Conservation (phyloP, 108 stramenopile genomes). For the Chaetoceros tenuissimus region DNA sequence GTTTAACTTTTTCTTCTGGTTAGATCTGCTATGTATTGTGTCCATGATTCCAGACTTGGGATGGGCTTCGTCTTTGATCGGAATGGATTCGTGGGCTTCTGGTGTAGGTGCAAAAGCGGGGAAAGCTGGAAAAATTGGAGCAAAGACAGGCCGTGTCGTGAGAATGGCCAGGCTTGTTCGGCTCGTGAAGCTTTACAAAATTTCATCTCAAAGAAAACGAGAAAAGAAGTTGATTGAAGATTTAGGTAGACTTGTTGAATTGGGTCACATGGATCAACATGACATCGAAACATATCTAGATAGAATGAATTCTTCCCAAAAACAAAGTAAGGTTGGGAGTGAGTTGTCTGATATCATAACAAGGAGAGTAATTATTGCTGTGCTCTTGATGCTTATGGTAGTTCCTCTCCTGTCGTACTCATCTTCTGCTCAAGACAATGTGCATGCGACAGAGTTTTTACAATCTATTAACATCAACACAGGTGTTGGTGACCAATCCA, state of each 20-base stretch:
- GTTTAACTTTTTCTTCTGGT: conserved; percentile 66
- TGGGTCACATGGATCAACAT: conserved; percentile 26
- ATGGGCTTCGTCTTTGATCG: conserved; percentile 38
- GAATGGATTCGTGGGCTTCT: conserved; percentile 22
- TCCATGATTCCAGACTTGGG: conserved; percentile 54
- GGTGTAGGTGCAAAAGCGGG: conserved; percentile 26
- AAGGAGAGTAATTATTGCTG: conserved; percentile 48
- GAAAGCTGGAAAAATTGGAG: conserved; percentile 36
- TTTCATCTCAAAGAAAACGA: conserved; percentile 33
- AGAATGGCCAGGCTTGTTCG: conserved; percentile 66
- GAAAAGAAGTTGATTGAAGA: conserved; percentile 34
- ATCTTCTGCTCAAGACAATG: conserved; percentile 23
- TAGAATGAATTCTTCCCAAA: conserved; percentile 24
- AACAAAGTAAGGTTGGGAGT: conserved; percentile 55
- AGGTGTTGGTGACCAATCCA: background rate
- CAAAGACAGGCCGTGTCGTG: conserved; percentile 44
- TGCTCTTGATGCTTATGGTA: conserved; percentile 49
- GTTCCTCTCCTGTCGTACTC: conserved; percentile 45
- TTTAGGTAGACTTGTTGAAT: conserved; percentile 31
- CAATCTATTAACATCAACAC: conserved; percentile 21
- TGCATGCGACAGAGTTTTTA: conserved; percentile 19
- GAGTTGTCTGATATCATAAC: conserved; percentile 67
- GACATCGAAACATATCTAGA: conserved; percentile 35
- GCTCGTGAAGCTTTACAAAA: conserved; percentile 62
- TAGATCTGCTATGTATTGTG: conserved; percentile 52